A percentile compares a stretch with the other conserved stretches of the same genome.
Conservation (phyloP, 768 basidiomycete genomes). For the Lentinula guzmanii region DNA sequence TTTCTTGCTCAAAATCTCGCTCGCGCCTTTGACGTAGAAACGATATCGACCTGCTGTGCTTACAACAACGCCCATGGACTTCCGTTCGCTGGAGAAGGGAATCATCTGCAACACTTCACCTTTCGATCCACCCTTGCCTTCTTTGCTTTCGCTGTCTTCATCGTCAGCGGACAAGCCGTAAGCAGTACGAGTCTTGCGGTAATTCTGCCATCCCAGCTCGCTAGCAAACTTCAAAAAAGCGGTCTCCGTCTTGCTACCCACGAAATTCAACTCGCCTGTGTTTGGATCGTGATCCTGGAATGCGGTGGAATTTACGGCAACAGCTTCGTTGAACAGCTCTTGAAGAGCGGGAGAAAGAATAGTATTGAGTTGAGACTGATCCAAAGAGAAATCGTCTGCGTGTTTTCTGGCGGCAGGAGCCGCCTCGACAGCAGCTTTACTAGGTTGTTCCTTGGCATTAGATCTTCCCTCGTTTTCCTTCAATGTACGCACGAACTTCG, state of each 20-base stretch:
- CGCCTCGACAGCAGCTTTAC: slow-evolving; percentile 18
- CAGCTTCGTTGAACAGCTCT: slow-evolving; percentile 74
- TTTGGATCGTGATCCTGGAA: slow-evolving; percentile 77
- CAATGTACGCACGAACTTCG: slow-evolving; percentile 84
- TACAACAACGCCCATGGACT: slow-evolving; percentile 92
- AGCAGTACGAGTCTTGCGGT: slow-evolving; percentile 56
- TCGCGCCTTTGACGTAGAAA: slow-evolving; percentile 87
- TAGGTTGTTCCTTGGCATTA: slow-evolving; percentile 57
- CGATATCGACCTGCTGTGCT: slow-evolving; percentile 50
- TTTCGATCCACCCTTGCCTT: slow-evolving; percentile 19
- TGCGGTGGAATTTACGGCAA: slow-evolving; percentile 91
- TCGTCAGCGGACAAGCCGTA: neutral
- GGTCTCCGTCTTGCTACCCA: slow-evolving; percentile 95
- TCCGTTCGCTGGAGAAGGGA: slow-evolving; percentile 90
- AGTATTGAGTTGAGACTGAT: slow-evolving; percentile 62
- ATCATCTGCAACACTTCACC: slow-evolving; percentile 76
- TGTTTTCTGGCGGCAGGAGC: slow-evolving; percentile 33
- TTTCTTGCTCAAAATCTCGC: slow-evolving; percentile 82
- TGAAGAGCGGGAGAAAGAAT: slow-evolving; percentile 56
- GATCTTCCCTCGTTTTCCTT: slow-evolving; percentile 64
- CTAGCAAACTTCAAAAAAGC: slow-evolving; percentile 84
- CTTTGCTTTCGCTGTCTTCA: neutral
- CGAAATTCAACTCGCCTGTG: slow-evolving; percentile 54
- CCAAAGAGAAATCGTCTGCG: slow-evolving; percentile 78
- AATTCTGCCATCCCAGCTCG: slow-evolving; percentile 72